phyloP scores from a whole-genome alignment of 2,329 filamentous ascomycete genomes.

The Xylariaceae sp. region DNA sequence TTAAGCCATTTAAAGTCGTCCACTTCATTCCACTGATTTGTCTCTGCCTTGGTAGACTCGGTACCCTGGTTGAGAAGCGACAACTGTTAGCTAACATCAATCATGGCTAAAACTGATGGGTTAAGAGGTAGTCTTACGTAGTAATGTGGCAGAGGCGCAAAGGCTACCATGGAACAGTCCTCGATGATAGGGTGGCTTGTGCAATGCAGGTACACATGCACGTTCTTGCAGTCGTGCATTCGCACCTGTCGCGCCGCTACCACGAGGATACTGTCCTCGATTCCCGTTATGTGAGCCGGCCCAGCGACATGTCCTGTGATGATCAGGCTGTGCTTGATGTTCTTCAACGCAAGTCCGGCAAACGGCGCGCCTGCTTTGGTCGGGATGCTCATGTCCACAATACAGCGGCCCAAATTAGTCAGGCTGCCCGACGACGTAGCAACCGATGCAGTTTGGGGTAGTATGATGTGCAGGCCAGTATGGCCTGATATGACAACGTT shows the following conservation, averaged over 20 bases:
- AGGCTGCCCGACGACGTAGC: conserved; percentile 69
- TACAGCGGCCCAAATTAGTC: conserved; percentile 61
- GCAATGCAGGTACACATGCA: conserved; percentile 79
- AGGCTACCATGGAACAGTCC: conserved; percentile 71
- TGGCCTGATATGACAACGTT: conserved; percentile 64
- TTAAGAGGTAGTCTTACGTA: conserved; percentile 55
- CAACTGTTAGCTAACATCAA: not conserved
- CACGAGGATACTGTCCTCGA: conserved; percentile 69
- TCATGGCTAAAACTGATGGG: not conserved
- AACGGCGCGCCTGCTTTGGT: conserved; percentile 58
- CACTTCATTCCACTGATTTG: conserved; percentile 81
- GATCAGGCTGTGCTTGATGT: conserved; percentile 65
- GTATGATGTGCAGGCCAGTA: conserved; percentile 64
- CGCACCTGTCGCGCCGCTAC: conserved; percentile 81
- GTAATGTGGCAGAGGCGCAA: conserved; percentile 65
- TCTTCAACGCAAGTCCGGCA: conserved; percentile 61
- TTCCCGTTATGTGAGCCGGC: conserved; percentile 73
- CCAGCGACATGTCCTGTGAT: conserved; percentile 74
- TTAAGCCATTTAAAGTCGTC: conserved; percentile 99
- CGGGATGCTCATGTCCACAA: conserved; percentile 75
- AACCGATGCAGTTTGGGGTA: conserved; percentile 65
- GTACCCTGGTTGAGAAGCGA: conserved; percentile 14
- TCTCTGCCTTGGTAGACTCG: conserved; percentile 30
- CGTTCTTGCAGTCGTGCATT: conserved; percentile 79
- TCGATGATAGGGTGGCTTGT: conserved; percentile 89